Percentiles rank a stretch among this genome's conserved stretches.
phyloP scores from a whole-genome alignment of 441 rosid species.

The Capsella rubella region DNA sequence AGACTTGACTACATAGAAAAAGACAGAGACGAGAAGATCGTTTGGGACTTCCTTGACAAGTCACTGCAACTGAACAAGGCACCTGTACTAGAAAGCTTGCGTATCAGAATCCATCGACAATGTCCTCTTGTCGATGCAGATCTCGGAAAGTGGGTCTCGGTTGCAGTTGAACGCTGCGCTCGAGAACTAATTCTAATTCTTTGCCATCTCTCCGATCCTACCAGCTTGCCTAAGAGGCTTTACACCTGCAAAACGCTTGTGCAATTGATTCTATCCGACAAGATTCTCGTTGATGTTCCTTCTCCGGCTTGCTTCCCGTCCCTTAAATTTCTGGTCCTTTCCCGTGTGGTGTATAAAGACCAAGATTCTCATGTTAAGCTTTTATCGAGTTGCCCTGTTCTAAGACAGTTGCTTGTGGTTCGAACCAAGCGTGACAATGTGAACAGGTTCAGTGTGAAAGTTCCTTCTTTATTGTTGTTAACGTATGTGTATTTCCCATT shows the following conservation, averaged over 20 bases:
- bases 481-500: not conserved
- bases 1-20: not conserved
- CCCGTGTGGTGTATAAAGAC: not conserved
- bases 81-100: not conserved
- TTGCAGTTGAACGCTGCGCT: not conserved
- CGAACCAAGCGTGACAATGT: not conserved
- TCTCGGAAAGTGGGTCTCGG: not conserved
- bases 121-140: constrained; percentile 11
- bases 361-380: constrained; percentile 19
- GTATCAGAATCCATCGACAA: not conserved
- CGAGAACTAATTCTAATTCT: too few species aligned
- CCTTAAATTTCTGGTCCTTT: not conserved
- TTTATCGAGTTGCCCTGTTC: constrained; percentile 28
- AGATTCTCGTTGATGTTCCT: constrained; percentile 17
- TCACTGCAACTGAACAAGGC: constrained; percentile 12
- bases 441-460: constrained; percentile 15
- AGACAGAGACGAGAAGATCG: not conserved
- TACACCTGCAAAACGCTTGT: not conserved
- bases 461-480: not conserved
- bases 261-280: not conserved
- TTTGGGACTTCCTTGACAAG: constrained; percentile 13
- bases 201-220: not conserved
- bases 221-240: not conserved
- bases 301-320: not conserved
- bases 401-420: not conserved